Evolutionary conservation across 345 rosid species (phyloP).

Genomic region (Heritiera littoralis): DNA sequence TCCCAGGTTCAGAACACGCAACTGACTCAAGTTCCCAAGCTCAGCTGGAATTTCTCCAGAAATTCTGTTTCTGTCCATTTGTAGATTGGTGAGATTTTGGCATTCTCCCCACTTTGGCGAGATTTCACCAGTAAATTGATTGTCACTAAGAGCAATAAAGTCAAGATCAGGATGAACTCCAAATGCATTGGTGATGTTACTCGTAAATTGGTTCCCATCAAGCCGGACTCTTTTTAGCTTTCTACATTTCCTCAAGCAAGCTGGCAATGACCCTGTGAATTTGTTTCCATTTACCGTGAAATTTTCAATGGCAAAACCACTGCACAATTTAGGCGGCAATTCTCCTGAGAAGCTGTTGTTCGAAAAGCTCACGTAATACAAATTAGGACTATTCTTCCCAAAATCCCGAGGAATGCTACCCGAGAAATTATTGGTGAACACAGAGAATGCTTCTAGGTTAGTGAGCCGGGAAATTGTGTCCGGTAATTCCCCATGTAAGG

Average conservation of each 20-base stretch:
- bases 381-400: conserved; percentile 50
- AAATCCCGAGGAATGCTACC: conserved; percentile 49
- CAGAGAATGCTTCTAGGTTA: conserved; percentile 30
- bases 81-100: conserved; percentile 46
- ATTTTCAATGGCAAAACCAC: conserved; percentile 33
- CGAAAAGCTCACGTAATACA: conserved; percentile 40
- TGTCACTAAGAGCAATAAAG: conserved; percentile 40
- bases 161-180: conserved; percentile 45
- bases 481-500: conserved; percentile 52
- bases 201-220: conserved; percentile 49
- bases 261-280: conserved; percentile 52
- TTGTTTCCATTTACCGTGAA: conserved; percentile 37
- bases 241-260: conserved; percentile 51
- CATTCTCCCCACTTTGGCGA: conserved; percentile 66
- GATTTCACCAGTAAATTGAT: conserved; percentile 51
- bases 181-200: conserved; percentile 54
- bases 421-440: conserved; percentile 52
- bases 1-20: conserved; percentile 41
- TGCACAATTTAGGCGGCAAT: conserved; percentile 54
- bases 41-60: conserved; percentile 55
- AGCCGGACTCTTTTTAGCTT: conserved; percentile 39
- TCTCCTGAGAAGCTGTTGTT: conserved; percentile 61
- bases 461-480: conserved; percentile 45
- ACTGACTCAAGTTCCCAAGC: conserved; percentile 44
- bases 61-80: conserved; percentile 50